Evolutionary conservation across 208 protist species (phyloP), one percentile per base, ranked within the genome.

Genomic region (Eutreptiella sp.): DNA sequence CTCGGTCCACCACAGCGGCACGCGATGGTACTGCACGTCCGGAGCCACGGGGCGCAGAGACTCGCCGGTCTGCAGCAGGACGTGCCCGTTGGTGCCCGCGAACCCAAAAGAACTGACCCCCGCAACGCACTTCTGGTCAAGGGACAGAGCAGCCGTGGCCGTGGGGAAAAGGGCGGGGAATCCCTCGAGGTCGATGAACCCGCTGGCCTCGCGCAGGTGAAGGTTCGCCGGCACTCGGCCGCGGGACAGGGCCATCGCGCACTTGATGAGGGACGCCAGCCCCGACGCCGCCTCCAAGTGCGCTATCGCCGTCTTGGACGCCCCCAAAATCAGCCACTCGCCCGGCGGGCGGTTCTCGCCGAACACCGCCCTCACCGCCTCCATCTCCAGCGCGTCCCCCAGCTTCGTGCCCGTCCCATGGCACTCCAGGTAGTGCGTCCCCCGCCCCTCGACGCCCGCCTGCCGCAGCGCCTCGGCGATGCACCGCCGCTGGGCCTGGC

Each of bases 401-500:
- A 62, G 23, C 1, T 14, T 1, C 2, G 73, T 78, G 16, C 73
- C 73, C 14, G 73, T 78, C 9, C 73, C 73, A 29, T 78, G 73
- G 7, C 23, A 32, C 29, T 78, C 73, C 3, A 78, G 21, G 58
- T 62, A 78, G 2, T 45, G 3, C 38, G 70, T 21, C 4, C 69
- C 32, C 1, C 5, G 3, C 24, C 60, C 60, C 33, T 2, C n/a
- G 1, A 74, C 3, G 14, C 63, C 63, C 29, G 21, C 24, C 29
- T n/a, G 42, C 14, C 35, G n/a, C 2, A 26, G 48, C 7, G 70
- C 34, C 21, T 29, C 33, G 16, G 24, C 41, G 2, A 74, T 68
- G 3, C 70, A 19, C 3, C 32, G 7, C 9, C 66, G 1, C 39
- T 74, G 69, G 5, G 70, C 46, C 19, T 45, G 35, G 19, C 7